Percentiles rank a stretch among this genome's conserved stretches.
Evolutionary conservation across 208 protist species (phyloP).

Genomic region (Trypanosoma caninum): DNA sequence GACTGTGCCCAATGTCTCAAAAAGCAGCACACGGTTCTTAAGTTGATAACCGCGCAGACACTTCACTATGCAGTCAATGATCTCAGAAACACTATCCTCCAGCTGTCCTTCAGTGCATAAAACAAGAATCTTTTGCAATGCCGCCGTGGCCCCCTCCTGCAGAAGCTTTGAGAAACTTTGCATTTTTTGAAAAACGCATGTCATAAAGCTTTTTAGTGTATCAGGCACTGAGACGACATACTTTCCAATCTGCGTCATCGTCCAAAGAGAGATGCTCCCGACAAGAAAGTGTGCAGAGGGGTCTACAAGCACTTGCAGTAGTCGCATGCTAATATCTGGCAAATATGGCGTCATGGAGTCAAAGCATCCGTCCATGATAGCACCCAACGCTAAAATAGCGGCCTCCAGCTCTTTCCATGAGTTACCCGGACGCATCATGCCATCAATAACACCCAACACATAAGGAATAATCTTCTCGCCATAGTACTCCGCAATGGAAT

Average conservation of each 20-base stretch:
- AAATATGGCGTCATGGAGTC: slow-evolving; percentile 77
- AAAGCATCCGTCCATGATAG: slow-evolving; percentile 90
- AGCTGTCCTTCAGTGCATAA: slow-evolving; percentile 44
- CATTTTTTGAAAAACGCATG: slow-evolving; percentile 64
- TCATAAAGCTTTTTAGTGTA: slow-evolving; percentile 39
- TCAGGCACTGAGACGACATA: slow-evolving; percentile 43
- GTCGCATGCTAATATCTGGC: slow-evolving; percentile 55
- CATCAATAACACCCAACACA: slow-evolving; percentile 78
- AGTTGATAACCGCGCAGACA: slow-evolving; percentile 82
- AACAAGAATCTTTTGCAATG: slow-evolving; percentile 49
- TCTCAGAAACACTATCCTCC: slow-evolving; percentile 30
- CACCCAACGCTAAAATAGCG: slow-evolving; percentile 90
- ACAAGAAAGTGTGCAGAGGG: slow-evolving; percentile 84
- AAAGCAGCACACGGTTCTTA: slow-evolving; percentile 83
- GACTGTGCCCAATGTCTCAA: slow-evolving; percentile 66
- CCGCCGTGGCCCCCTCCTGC: slow-evolving; percentile 65
- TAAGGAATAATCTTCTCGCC: slow-evolving; percentile 69
- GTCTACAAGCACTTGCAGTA: slow-evolving; percentile 73
- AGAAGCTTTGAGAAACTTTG: slow-evolving; percentile 80
- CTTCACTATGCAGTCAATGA: slow-evolving; percentile 42
- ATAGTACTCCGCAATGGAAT: slow-evolving; percentile 83
- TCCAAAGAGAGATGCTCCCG: slow-evolving; percentile 89
- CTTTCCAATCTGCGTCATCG: slow-evolving; percentile 61
- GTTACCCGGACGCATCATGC: slow-evolving; percentile 54
- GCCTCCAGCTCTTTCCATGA: slow-evolving; percentile 86